Base-by-base conservation (phyloP, 1,284 basidiomycete species). In the Puccinia coronata region DNA sequence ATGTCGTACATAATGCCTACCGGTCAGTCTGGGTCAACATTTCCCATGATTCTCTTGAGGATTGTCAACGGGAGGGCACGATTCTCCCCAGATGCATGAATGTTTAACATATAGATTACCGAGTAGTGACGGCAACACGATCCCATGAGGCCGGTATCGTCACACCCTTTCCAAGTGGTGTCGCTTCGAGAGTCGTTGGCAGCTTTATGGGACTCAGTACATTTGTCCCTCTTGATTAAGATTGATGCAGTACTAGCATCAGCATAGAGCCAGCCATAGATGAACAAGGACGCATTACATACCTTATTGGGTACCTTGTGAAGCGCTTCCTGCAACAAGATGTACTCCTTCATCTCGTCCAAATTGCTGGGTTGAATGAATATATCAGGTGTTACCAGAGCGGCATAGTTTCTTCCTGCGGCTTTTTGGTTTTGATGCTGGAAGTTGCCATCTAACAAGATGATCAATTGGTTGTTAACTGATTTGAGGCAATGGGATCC, bases 61-160 rank as follows among this genome's bases (percentile, higher is more conserved):
- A 61, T 39, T 11, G 18, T 31, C 25, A 57, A 43, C 23, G 34
- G 57, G 25, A 41, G 14, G 25, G 41, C 36, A 23, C 23, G 25
- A 53, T 53, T 31, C n/a, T 55, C 55, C 3, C 49, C 71, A 18
- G 55, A 14, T 23, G 23, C n/a, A 36, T 59, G 34, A 16, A 41
- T 47, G 53, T 74, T 74, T 6, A 41, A 51, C 25, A 74, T 23
- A n/a, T 39, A 59, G 0, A 74, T 28, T 6, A 41, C 53, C 6
- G 28, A 14, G n/a, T 74, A 34, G 16, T 74, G 72, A 16, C 53
- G 36, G 28, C 72, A 74, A 8, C 53, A 55, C 11, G 25, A 39
- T 14, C 72, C 72, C 39, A 74, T 47, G 28, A 74, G 23, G 14
- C 72, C 72, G 0, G 53, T 57, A n/a, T 74, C 36, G 57, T 74